phyloP scores from a whole-genome alignment of 202 grass and related monocot genomes.

The Setaria viridis region DNA sequence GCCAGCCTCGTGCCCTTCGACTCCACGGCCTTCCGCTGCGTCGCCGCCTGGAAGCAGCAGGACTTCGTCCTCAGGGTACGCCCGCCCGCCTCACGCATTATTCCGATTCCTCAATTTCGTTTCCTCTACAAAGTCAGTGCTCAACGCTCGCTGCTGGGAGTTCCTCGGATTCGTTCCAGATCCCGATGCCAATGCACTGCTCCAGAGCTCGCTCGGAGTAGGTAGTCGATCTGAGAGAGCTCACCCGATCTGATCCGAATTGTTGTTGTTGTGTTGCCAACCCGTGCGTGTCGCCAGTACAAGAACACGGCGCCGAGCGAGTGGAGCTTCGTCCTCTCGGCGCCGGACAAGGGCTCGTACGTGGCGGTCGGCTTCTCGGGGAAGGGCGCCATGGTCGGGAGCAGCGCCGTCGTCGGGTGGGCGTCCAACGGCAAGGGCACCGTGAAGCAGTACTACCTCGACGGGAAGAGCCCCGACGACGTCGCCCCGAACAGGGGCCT shows the following conservation, averaged over 20 bases:
- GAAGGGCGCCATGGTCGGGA: constrained; percentile 75
- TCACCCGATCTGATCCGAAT: constrained; percentile 34
- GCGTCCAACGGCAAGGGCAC: constrained; percentile 42
- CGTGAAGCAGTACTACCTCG: constrained; percentile 78
- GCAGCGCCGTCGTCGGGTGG: constrained; percentile 80
- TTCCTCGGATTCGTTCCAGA: constrained; percentile 16
- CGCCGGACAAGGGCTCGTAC: constrained; percentile 73
- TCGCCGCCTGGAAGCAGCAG: constrained; percentile 62
- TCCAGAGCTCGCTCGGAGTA: neutral
- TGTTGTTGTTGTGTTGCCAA: neutral
- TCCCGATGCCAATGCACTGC: neutral
- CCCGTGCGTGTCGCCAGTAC: constrained; percentile 51
- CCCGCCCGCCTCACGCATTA: neutral
- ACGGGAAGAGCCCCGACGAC: constrained; percentile 52
- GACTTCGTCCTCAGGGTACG: constrained; percentile 74
- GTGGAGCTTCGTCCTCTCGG: constrained; percentile 88
- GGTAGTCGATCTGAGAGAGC: neutral
- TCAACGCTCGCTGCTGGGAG: neutral
- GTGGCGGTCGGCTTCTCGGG: constrained; percentile 79
- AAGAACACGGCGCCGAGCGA: constrained; percentile 63
- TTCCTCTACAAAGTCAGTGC: too few relatives aligned
- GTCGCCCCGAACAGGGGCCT: constrained; percentile 53
- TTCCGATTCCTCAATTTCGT: neutral
- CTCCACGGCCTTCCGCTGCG: constrained; percentile 59
- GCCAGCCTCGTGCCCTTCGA: constrained; percentile 70